Evolutionary conservation across 768 basidiomycete genomes (phyloP).

Genomic region (Phylloporus sp.): DNA sequence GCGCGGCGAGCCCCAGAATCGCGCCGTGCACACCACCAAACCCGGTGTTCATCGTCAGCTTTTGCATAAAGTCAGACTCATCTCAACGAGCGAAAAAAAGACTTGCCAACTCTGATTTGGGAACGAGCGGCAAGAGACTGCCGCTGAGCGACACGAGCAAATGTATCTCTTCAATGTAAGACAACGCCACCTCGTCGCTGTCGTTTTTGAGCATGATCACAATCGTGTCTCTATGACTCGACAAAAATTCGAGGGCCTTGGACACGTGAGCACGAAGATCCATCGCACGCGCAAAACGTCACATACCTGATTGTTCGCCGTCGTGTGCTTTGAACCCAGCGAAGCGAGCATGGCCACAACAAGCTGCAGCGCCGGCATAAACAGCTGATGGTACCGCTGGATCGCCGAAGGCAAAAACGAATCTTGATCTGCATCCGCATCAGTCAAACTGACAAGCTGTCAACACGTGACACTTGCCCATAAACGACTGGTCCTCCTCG

Average conservation of each 20-base stretch:
- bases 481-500: conserved; percentile 74
- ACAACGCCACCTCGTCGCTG: conserved; percentile 52
- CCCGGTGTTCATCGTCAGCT: conserved; percentile 62
- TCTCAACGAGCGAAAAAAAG: not conserved
- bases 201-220: conserved; percentile 78
- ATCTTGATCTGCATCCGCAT: conserved; percentile 54
- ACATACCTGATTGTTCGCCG: conserved; percentile 64
- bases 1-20: conserved; percentile 68
- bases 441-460: not conserved
- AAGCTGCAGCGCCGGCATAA: conserved; percentile 83
- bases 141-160: conserved; percentile 71
- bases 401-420: conserved; percentile 85
- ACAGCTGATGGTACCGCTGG: conserved; percentile 85
- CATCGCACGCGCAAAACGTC: accelerated
- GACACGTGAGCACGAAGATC: not conserved
- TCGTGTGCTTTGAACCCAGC: conserved; percentile 63
- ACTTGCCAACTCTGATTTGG: conserved; percentile 74
- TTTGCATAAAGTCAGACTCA: conserved; percentile 20
- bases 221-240: conserved; percentile 78
- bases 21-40: conserved; percentile 85
- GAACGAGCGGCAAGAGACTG: conserved; percentile 63
- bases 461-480: conserved; percentile 50
- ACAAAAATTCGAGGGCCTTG: conserved; percentile 62
- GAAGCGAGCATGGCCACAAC: conserved; percentile 72
- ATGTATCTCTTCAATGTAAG: conserved; percentile 73